Conservation (phyloP, 2,329 filamentous ascomycete genomes). For the Aspergillus floridensis region DNA sequence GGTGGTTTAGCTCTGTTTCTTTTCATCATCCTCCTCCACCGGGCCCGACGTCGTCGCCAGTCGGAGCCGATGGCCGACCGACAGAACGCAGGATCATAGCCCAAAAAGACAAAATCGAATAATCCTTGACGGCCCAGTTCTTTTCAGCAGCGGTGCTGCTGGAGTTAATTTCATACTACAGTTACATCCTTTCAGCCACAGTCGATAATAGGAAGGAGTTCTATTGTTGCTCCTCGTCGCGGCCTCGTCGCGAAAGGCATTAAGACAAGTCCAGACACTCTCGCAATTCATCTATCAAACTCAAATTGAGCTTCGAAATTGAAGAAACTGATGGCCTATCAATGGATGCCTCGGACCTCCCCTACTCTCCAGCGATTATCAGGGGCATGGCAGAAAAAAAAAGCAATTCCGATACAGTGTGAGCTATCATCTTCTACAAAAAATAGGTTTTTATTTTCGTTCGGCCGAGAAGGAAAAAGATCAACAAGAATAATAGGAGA, state of each 20-base stretch:
- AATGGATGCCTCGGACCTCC: background rate
- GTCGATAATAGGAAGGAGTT: background rate
- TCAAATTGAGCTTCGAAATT: background rate
- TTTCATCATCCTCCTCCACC: background rate
- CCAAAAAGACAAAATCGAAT: background rate
- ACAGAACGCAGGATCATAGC: background rate
- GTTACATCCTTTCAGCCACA: background rate
- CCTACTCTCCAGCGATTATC: background rate
- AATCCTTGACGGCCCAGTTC: background rate
- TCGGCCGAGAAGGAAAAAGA: background rate
- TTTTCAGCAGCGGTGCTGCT: background rate
- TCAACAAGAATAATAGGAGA: background rate
- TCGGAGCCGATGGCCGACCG: slow-evolving; percentile 8
- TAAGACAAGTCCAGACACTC: background rate
- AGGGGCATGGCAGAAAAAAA: background rate
- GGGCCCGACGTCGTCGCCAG: background rate
- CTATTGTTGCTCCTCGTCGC: background rate
- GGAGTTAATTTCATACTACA: background rate
- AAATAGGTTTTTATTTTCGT: background rate
- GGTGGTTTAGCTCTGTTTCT: background rate
- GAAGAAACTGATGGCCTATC: background rate
- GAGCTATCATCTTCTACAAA: background rate
- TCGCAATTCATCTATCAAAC: background rate
- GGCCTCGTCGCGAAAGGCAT: background rate
- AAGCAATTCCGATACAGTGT: background rate